These are phyloP conservation scores for Ustilago crameri DNA, from an alignment of 1,284 basidiomycete species.

Conservation along the genomic window DNA sequence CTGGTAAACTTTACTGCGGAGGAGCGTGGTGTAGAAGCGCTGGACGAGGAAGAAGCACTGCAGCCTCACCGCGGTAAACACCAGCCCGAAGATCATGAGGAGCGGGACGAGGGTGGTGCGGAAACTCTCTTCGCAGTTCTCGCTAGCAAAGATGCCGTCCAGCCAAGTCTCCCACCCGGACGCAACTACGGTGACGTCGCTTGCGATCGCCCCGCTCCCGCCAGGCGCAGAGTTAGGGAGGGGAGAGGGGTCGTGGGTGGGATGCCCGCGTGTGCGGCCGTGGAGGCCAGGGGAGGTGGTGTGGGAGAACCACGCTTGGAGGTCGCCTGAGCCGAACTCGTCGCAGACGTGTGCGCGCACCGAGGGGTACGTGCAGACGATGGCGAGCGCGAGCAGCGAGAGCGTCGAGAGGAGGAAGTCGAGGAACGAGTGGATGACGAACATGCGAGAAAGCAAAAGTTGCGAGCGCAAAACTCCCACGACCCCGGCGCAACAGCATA, in stretches of 20 bases:
- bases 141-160: slow-evolving; percentile 45
- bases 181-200: slow-evolving; percentile 22
- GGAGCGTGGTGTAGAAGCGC: slow-evolving; percentile 24
- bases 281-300: too few species aligned
- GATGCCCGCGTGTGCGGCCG: background rate
- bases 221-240: background rate
- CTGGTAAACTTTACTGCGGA: slow-evolving; percentile 31
- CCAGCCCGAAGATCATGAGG: slow-evolving; percentile 36
- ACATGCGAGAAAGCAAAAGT: slow-evolving; percentile 46
- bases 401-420: slow-evolving; percentile 55
- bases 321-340: slow-evolving; percentile 42
- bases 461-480: slow-evolving; percentile 45
- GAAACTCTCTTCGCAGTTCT: slow-evolving; percentile 56
- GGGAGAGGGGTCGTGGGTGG: background rate
- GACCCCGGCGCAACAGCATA: slow-evolving; percentile 46
- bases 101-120: slow-evolving; percentile 42
- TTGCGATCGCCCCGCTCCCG: background rate
- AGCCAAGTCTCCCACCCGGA: slow-evolving; percentile 49
- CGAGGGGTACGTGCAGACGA: slow-evolving; percentile 52
- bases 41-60: slow-evolving; percentile 51
- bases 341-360: slow-evolving; percentile 54
- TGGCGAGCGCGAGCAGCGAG: slow-evolving; percentile 46
- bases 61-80: slow-evolving; percentile 44
- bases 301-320: slow-evolving; percentile 33
- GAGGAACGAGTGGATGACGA: slow-evolving; percentile 56